Conservation (phyloP, 176 grass and related monocot genomes). For the Carex parvula region DNA sequence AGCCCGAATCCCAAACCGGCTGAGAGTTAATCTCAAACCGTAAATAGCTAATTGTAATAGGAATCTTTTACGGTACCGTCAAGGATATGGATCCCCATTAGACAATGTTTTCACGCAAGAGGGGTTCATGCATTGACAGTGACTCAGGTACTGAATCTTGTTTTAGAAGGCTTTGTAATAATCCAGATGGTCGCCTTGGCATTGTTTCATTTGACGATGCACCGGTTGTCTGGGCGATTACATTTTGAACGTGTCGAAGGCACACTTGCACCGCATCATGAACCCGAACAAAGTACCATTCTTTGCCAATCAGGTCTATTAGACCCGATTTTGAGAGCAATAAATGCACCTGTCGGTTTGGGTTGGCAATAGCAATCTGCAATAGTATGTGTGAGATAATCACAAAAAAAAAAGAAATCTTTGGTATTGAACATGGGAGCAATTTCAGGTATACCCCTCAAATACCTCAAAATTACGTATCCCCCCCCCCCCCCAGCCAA, state of each 20-base stretch:
- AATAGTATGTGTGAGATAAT: neutral
- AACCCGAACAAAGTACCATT: constrained; percentile 88
- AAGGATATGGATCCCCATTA: too few relatives aligned
- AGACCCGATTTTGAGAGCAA: constrained; percentile 68
- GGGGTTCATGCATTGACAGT: constrained; percentile 30
- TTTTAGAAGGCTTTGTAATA: constrained; percentile 47
- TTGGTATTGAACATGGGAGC: neutral
- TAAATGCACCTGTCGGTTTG: constrained; percentile 67
- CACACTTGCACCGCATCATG: constrained; percentile 87
- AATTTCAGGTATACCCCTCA: too few relatives aligned
- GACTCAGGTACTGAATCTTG: constrained; percentile 18
- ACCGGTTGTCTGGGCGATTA: neutral
- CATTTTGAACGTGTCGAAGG: constrained; percentile 65
- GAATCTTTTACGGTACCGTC: too few relatives aligned
- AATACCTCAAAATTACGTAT: too few relatives aligned
- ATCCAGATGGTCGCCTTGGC: constrained; percentile 19
- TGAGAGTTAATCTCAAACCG: too few relatives aligned
- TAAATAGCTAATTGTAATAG: too few relatives aligned
- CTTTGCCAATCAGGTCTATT: constrained; percentile 59
- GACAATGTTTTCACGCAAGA: constrained; percentile 52
- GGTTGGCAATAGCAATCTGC: constrained; percentile 90
- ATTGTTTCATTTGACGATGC: constrained; percentile 11
- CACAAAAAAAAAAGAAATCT: neutral
- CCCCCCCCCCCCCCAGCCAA: too few relatives aligned
- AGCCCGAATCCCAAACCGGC: too few relatives aligned